A percentile compares a stretch with the other conserved stretches of the same genome.
Conservation (phyloP, 2,329 filamentous ascomycete species). For the Neopestalotiopsis sp. region DNA sequence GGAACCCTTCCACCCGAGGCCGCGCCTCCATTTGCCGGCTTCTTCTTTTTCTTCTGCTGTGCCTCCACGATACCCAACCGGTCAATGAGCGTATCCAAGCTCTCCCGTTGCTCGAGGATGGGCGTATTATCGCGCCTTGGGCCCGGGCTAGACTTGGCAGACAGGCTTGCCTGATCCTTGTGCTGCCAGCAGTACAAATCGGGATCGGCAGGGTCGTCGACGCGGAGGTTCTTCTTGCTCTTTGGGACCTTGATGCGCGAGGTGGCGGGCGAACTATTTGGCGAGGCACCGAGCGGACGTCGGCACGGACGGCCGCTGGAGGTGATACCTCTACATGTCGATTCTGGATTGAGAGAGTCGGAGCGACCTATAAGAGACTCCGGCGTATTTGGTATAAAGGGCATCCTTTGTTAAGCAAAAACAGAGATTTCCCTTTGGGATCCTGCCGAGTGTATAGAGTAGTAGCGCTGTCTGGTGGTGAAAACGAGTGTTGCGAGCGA, state of each 20-base stretch:
- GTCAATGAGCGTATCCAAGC: conserved; percentile 86
- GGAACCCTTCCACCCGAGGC: conserved; percentile 22
- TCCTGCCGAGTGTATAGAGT: neutral
- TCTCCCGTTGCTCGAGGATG: conserved; percentile 70
- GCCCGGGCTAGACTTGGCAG: conserved; percentile 51
- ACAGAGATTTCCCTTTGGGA: neutral
- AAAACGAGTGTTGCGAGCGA: conserved; percentile 6
- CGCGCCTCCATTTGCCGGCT: conserved; percentile 25
- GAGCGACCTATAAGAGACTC: conserved; percentile 78
- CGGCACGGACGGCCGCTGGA: conserved; percentile 83
- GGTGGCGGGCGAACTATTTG: conserved; percentile 36
- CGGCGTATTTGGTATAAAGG: conserved; percentile 74
- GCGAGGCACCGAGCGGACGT: conserved; percentile 63
- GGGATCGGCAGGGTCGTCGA: conserved; percentile 59
- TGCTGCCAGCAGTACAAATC: conserved; percentile 94
- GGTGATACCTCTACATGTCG: conserved; percentile 89
- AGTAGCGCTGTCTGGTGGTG: neutral
- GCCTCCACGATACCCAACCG: conserved; percentile 77
- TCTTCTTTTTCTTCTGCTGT: conserved; percentile 51
- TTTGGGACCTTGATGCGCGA: conserved; percentile 23
- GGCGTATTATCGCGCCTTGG: conserved; percentile 50
- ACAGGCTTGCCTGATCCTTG: conserved; percentile 76
- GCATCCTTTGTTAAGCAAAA: conserved; percentile 49
- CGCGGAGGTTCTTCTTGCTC: conserved; percentile 36
- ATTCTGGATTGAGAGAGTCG: conserved; percentile 83